A percentile compares a stretch with the other conserved stretches of the same genome.
Evolutionary conservation across 768 basidiomycete species (phyloP).

Genomic region (Sarcodon sp.): DNA sequence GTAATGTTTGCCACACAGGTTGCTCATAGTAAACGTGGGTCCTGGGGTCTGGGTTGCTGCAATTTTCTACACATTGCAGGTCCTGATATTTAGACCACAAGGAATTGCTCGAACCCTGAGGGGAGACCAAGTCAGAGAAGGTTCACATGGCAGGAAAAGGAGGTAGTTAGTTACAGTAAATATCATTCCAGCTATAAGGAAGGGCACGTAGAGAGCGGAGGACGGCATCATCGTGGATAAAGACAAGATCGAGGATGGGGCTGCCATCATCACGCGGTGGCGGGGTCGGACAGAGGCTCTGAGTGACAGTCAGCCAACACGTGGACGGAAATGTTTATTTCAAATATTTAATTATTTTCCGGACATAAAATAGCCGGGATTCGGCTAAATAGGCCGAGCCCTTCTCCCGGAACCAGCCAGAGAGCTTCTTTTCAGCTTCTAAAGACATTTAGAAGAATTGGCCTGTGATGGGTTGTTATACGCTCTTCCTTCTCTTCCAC

Average conservation of each 20-base stretch:
- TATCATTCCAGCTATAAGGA: conserved; percentile 90
- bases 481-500: not conserved
- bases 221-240: conserved; percentile 38
- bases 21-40: conserved; percentile 78
- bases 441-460: not conserved
- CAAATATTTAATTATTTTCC: too few relatives aligned
- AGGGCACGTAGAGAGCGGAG: conserved; percentile 46
- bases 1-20: conserved; percentile 86
- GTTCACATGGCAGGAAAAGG: not conserved
- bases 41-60: conserved; percentile 46
- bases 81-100: conserved; percentile 81
- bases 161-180: conserved; percentile 44
- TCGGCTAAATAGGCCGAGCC: too few relatives aligned
- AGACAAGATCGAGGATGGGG: conserved; percentile 1
- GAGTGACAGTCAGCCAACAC: too few relatives aligned
- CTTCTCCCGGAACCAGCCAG: too few relatives aligned
- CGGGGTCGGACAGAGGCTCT: too few relatives aligned
- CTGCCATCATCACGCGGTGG: not conserved
- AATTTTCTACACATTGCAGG: conserved; percentile 98
- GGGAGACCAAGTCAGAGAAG: conserved; percentile 2
- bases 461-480: not conserved
- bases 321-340: not conserved
- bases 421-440: too few relatives aligned
- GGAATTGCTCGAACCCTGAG: conserved; percentile 67
- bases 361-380: too few relatives aligned